Conservation (phyloP, 768 basidiomycete genomes). For the Agrocybe pediades region DNA sequence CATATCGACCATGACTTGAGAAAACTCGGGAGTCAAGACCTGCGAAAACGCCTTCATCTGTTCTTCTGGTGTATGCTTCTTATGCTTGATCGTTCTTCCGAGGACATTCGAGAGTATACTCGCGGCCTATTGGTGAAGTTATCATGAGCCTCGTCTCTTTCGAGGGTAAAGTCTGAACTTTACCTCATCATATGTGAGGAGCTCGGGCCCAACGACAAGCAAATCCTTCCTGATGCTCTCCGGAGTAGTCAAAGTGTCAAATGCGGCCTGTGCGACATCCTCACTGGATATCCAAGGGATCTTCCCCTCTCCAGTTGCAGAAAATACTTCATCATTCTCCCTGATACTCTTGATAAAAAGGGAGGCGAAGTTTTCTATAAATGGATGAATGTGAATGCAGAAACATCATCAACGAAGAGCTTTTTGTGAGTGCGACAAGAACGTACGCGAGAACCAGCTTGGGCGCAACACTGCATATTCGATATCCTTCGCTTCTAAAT, state of each 20-base stretch:
- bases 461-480: conserved; percentile 25
- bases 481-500: conserved; percentile 16
- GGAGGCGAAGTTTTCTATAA: conserved; percentile 24
- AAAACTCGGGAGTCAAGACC: conserved; percentile 10
- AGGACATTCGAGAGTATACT: conserved; percentile 8
- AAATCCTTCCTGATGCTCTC: conserved; percentile 8
- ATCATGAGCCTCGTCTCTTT: not conserved
- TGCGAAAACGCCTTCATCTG: not conserved
- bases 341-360: conserved; percentile 5
- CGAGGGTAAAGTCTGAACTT: not conserved
- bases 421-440: not conserved
- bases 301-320: conserved; percentile 18
- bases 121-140: no score
- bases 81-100: conserved; percentile 18
- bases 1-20: conserved; percentile 9
- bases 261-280: conserved; percentile 29
- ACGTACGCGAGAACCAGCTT: conserved; percentile 20
- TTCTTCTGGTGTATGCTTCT: conserved; percentile 11
- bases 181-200: conserved; percentile 26
- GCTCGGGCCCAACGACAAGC: conserved; percentile 28
- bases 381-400: no score
- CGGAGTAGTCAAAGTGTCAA: conserved; percentile 21
- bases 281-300: conserved; percentile 25
- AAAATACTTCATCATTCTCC: conserved; percentile 12
- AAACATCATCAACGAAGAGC: no score